These are phyloP conservation scores for Gnomoniopsis smithogilvyi DNA, from an alignment of 2,329 filamentous ascomycete species.

Conservation along the genomic window DNA sequence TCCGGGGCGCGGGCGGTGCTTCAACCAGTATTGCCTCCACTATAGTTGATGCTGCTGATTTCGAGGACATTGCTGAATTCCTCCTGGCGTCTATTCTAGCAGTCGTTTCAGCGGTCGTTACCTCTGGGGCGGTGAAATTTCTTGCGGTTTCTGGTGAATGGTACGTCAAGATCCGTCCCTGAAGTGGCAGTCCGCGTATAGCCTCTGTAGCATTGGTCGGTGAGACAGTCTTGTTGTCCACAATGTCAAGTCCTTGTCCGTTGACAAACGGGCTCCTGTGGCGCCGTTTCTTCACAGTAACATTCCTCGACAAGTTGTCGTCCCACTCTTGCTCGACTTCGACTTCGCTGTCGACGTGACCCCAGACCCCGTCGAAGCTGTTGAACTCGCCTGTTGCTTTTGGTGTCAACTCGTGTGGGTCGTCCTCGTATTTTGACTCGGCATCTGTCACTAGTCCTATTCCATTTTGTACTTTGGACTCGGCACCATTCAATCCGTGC, in stretches of 20 bases:
- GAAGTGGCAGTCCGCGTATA: conserved; percentile 43
- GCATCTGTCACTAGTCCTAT: conserved; percentile 43
- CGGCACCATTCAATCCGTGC: conserved; percentile 33
- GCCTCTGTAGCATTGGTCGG: conserved; percentile 52
- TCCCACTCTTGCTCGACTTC: conserved; percentile 56
- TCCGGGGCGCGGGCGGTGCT: conserved; percentile 38
- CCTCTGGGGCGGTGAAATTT: conserved; percentile 25
- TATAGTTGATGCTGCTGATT: conserved; percentile 53
- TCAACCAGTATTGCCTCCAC: conserved; percentile 59
- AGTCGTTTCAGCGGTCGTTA: conserved; percentile 28
- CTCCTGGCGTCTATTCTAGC: conserved; percentile 43
- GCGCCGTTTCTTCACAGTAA: conserved; percentile 47
- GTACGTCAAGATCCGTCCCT: conserved; percentile 37
- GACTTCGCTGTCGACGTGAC: conserved; percentile 38
- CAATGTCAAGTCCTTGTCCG: conserved; percentile 33
- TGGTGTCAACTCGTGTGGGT: conserved; percentile 37
- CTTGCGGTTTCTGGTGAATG: conserved; percentile 32
- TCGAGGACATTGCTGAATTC: conserved; percentile 52
- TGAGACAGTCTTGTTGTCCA: conserved; percentile 45
- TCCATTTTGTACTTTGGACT: conserved; percentile 29
- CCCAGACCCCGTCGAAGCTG: conserved; percentile 60
- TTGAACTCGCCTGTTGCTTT: conserved; percentile 46
- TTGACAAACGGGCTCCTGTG: conserved; percentile 25
- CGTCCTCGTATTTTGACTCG: conserved; percentile 37
- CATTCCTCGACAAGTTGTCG: conserved; percentile 50